phyloP scores from a whole-genome alignment of 2,329 filamentous ascomycete genomes.

The Dactylellina drechsleri region DNA sequence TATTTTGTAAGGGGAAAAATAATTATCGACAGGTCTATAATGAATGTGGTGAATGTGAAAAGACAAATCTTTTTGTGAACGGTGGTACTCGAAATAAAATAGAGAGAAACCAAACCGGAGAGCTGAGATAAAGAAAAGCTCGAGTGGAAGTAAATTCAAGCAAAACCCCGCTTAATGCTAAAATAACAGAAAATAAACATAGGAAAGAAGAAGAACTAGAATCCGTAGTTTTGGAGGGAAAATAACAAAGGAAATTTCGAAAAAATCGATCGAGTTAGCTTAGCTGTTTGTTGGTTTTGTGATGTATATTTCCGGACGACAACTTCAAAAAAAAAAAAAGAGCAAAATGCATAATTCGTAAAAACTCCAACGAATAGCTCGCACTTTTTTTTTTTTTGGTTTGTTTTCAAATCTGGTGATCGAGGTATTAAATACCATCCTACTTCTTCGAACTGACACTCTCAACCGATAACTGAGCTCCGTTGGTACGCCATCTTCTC shows the following conservation, averaged over 20 bases:
- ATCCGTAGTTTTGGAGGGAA: conserved; percentile 2
- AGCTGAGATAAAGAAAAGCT: not conserved
- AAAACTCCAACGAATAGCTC: conserved; percentile 12
- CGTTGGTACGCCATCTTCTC: conserved; percentile 58
- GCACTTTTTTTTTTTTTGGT: not conserved
- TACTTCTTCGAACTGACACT: not conserved
- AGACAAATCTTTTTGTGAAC: not conserved
- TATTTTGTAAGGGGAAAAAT: conserved; percentile 1
- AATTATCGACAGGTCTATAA: conserved; percentile 38
- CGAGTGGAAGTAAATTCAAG: conserved; percentile 6
- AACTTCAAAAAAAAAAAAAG: not conserved
- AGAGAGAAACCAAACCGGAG: conserved; percentile 6
- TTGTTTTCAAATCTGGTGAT: conserved; percentile 7
- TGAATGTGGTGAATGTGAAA: conserved; percentile 39
- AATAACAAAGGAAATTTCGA: not conserved
- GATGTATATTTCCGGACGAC: too few species aligned
- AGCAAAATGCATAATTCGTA: conserved; percentile 37
- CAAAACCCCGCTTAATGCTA: conserved; percentile 50
- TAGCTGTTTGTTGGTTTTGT: not conserved
- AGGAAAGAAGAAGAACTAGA: conserved; percentile 19
- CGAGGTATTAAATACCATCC: not conserved
- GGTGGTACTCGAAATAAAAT: too few species aligned
- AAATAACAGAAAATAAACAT: conserved; percentile 13
- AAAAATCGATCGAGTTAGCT: not conserved
- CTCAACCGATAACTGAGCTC: conserved; percentile 54